Base-by-base conservation (phyloP, 371 early-diverging fungal genomes). In the Mucor plumbeus region DNA sequence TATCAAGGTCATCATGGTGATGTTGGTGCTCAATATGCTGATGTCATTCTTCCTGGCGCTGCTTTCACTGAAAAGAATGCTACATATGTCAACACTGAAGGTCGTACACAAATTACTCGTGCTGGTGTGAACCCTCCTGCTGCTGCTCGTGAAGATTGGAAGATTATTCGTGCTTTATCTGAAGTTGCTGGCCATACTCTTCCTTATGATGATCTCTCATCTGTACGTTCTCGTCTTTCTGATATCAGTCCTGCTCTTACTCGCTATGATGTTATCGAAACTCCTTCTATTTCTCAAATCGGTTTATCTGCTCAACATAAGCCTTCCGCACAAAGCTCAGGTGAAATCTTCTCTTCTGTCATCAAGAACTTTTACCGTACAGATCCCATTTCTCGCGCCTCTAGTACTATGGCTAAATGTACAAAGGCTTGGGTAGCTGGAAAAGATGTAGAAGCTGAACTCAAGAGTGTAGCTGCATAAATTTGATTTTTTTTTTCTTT, bases 1-100 rank as follows among this genome's bases (percentile, higher is more conserved):
- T 98, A 98, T 85, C 98, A 97, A 82, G 98, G 98, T 38, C 98
- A 97, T 83, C 98, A 98, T 78, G 98, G 98, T 78, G 98, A 98
- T 81, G 88, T 85, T 40, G 98, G 98, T 70, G 98, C 98, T 35
- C 89, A 92, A 73, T 89, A 90, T 62, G 98, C 98, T 61, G 96
- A 98, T 81, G 95, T 98, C 39, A 91, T 98, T 63, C 88, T 98
- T 64, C 98, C 98, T 19, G 97, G 95, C 44, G 85, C 95, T n/a
- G 95, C 97, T 13, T 98, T 97, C 80, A 98, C 98, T 13, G 98
- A 98, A 77, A 98, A 98, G 91, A 80, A 89, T 38, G 94, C 94
- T 38, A 97, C 97, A 35, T 98, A 85, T 70, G 75, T 76, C 19
- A 97, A 96, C 88, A 96, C 97, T 19, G 98, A 98, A 78, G 98